Evolutionary conservation across 805 yeast genomes (phyloP), one percentile per base, ranked within the genome.

Genomic region (Monosporozyma unispora): DNA sequence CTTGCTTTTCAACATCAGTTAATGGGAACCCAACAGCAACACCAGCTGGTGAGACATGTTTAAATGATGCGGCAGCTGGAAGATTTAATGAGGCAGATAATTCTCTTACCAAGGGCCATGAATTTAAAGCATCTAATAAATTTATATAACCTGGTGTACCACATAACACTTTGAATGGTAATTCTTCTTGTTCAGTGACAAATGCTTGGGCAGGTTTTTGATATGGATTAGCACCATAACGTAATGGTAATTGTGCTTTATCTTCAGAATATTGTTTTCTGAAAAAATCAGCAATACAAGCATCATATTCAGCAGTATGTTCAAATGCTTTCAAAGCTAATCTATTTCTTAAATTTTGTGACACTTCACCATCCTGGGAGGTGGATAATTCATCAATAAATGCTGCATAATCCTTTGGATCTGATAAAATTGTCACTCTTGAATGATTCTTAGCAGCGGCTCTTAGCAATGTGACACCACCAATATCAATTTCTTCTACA

Each of bases 1-100:
- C 80, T 72, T 91, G 86, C 79, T 89, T 90, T 76, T 93, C 99
- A 55, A 82, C 75, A 47, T 90, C 99, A 44, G 84, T 66, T 61
- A 93, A 77, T 57, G 99, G 99, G 60, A 90, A 73, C 60, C 98
- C 99, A 52, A 93, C 96, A 46, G 99, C 99, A 45, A 82, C 95
- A 72, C 99, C 99, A 27, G 99, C 99, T 56, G 99, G 99, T 31
- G 97, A 88, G 53, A 93, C 98, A 71, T 93, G 99, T 77, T 93
- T 93, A 76, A 93, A 93, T 33, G 96, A 87, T 52, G 99, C 98
- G 60, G 99, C 99, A 46, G 99, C 99, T 46, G 99, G 99, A 62
- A 93, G 78, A 70, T 87, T 87, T 66, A 93, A 79, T 48, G 96
- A 84, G 45, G 96, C 96, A 52, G 93, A 84, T 60, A 93, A 81